Evolutionary conservation across 345 rosid species (phyloP).

Genomic region (Gossypium longicalyx): DNA sequence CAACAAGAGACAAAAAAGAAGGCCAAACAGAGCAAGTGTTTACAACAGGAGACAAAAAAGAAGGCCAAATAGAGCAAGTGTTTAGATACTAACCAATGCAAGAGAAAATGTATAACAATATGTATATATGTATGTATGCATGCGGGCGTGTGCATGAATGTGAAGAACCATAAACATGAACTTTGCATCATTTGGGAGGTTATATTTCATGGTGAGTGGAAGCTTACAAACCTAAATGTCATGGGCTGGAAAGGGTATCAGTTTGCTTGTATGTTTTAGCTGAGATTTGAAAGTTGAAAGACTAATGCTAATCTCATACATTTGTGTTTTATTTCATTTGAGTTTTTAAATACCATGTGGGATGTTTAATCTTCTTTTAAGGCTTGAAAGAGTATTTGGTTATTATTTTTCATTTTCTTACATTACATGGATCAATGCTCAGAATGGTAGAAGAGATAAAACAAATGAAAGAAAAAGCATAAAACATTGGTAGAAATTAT

Average conservation of each 20-base stretch:
- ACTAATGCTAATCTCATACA: neutral
- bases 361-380: neutral
- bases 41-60: too few species aligned
- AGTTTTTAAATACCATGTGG: neutral
- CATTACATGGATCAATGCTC: neutral
- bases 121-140: too few species aligned
- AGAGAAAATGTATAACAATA: too few species aligned
- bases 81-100: too few species aligned
- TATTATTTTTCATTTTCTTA: neutral
- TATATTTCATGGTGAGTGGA: neutral
- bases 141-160: too few species aligned
- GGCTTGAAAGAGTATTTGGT: neutral
- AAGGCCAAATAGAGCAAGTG: too few species aligned
- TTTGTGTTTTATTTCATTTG: neutral
- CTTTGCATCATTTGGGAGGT: neutral
- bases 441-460: neutral
- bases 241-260: neutral
- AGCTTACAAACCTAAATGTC: neutral
- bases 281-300: neutral
- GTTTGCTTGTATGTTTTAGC: constrained; percentile 4
- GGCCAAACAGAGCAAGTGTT: too few species aligned
- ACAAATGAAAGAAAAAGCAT: too few species aligned
- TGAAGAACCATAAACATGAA: too few species aligned
- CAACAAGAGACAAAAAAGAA: too few species aligned
- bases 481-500: too few species aligned